phyloP scores from a whole-genome alignment of 495 filamentous ascomycete genomes.

The Apodospora peruviana region DNA sequence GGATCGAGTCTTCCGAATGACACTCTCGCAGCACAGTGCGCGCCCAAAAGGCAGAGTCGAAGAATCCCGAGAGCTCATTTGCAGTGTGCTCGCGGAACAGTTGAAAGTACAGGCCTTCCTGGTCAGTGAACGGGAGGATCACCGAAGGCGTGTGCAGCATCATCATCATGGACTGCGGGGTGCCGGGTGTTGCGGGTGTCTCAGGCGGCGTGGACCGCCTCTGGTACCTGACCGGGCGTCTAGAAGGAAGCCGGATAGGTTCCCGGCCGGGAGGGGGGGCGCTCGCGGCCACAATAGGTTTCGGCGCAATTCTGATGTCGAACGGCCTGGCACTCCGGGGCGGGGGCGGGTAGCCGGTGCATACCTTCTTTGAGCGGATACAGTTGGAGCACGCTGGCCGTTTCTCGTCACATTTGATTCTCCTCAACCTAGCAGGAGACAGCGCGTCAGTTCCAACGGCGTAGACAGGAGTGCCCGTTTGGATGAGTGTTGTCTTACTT shows the following conservation, averaged over 20 bases:
- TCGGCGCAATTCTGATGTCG: conserved; percentile 40
- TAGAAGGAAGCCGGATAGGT: conserved; percentile 17
- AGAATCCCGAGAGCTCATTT: conserved; percentile 56
- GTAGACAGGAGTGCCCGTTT: too few species aligned
- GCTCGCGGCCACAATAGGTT: conserved; percentile 20
- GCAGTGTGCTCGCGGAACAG: conserved; percentile 54
- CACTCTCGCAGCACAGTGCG: conserved; percentile 53
- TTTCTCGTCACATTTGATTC: conserved; percentile 64
- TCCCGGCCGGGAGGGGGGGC: conserved; percentile 19
- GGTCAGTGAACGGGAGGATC: conserved; percentile 30
- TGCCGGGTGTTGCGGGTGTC: conserved; percentile 31
- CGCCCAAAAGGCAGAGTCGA: conserved; percentile 58
- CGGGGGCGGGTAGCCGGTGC: conserved; percentile 48
- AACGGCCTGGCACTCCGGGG: conserved; percentile 33
- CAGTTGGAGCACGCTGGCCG: conserved; percentile 56
- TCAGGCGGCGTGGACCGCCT: conserved; percentile 27
- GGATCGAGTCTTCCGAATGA: conserved; percentile 54
- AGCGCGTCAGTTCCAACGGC: conserved; percentile 8
- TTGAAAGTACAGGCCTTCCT: conserved; percentile 54
- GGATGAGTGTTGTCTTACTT: too few species aligned
- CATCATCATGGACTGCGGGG: conserved; percentile 1
- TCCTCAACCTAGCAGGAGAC: conserved; percentile 42
- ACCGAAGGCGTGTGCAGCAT: conserved; percentile 30
- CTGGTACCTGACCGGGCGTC: conserved; percentile 20
- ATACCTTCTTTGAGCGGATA: conserved; percentile 41